Evolutionary conservation across 495 filamentous ascomycete species (phyloP).

Genomic region (Durotheca rogersii): DNA sequence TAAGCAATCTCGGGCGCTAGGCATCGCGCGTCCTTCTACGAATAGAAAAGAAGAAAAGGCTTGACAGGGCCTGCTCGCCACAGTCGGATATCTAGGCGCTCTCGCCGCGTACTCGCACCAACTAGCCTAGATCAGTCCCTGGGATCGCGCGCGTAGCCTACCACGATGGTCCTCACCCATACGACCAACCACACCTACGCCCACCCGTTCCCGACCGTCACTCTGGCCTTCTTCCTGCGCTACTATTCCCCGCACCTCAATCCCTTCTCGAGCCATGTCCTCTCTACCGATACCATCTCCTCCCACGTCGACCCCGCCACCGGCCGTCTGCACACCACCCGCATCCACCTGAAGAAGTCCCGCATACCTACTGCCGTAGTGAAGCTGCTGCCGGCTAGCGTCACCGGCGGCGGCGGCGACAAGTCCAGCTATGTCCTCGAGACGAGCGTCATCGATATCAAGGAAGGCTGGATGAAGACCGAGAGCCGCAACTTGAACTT

Average conservation of each 20-base stretch:
- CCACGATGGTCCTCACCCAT: slow-evolving; percentile 58
- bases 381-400: slow-evolving; percentile 71
- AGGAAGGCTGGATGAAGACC: slow-evolving; percentile 83
- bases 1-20: slow-evolving; percentile 5
- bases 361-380: slow-evolving; percentile 81
- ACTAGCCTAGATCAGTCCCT: no score
- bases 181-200: slow-evolving; percentile 85
- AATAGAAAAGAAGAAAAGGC: no score
- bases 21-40: no score
- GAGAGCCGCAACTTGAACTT: slow-evolving; percentile 85
- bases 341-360: slow-evolving; percentile 91
- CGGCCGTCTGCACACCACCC: slow-evolving; percentile 80
- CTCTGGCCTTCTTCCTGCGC: slow-evolving; percentile 97
- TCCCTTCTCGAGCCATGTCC: slow-evolving; percentile 90
- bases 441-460: slow-evolving; percentile 83
- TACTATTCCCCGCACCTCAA: slow-evolving; percentile 77
- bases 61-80: slow-evolving; percentile 18
- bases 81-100: not conserved
- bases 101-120: no score
- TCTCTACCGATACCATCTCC: slow-evolving; percentile 93
- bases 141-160: no score
- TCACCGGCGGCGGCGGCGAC: slow-evolving; percentile 69
- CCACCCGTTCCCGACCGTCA: slow-evolving; percentile 86
- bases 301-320: slow-evolving; percentile 77
- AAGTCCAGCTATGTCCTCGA: slow-evolving; percentile 89